phyloP scores from a whole-genome alignment of 805 yeast species.

The Sugiyamaella smithiae region DNA sequence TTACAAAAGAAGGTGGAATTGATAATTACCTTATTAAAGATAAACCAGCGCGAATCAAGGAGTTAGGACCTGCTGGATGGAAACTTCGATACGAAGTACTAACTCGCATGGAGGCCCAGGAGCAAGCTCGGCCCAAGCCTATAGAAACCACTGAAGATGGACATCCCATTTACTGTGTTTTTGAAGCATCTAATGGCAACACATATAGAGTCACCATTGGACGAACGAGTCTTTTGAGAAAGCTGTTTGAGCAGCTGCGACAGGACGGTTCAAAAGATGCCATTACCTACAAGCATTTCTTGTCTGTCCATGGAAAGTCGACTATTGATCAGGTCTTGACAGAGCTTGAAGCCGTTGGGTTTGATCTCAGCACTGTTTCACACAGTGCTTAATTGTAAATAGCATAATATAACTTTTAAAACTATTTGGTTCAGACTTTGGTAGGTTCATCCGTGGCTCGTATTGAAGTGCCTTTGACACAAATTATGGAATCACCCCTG shows the following conservation, averaged over 20 bases:
- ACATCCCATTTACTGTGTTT: conserved; percentile 53
- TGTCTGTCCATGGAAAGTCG: conserved; percentile 42
- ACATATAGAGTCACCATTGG: conserved; percentile 57
- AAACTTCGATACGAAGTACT: conserved; percentile 73
- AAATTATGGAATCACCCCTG: too few species aligned
- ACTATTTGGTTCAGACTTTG: too few species aligned
- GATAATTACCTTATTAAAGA: conserved; percentile 87
- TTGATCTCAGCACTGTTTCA: conserved; percentile 30
- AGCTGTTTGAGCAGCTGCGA: conserved; percentile 32
- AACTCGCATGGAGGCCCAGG: conserved; percentile 40
- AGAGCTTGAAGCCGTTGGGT: conserved; percentile 44
- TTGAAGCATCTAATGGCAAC: conserved; percentile 39
- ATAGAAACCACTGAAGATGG: conserved; percentile 31
- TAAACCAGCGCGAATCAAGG: conserved; percentile 84
- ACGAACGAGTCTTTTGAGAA: conserved; percentile 56
- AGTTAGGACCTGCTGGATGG: conserved; percentile 93
- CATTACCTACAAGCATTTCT: conserved; percentile 48
- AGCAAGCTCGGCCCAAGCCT: conserved; percentile 41
- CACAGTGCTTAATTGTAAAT: too few species aligned
- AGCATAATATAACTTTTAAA: too few species aligned
- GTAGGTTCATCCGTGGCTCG: too few species aligned
- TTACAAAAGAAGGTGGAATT: conserved; percentile 91
- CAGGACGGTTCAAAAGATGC: conserved; percentile 43
- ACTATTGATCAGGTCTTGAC: conserved; percentile 49
- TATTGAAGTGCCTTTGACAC: too few species aligned